Conservation (phyloP, 352 stramenopile species). For the Phytophthora syringae region DNA sequence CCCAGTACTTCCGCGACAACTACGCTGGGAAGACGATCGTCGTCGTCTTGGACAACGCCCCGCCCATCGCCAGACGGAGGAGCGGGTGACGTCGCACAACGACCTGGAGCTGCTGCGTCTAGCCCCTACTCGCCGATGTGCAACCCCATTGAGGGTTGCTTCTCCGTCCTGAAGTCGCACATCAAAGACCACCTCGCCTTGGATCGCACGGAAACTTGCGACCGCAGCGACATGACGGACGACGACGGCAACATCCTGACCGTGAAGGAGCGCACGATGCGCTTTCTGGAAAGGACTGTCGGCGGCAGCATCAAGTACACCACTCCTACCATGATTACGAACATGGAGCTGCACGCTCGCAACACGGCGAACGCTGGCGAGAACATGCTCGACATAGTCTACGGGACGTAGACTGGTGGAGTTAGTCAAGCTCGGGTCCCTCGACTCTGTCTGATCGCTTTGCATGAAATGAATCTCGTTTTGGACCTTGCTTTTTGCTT, state of each 20-base stretch:
- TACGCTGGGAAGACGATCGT: constrained; percentile 3
- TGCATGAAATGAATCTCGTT: neutral
- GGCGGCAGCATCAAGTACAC: neutral
- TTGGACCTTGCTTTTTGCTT: neutral
- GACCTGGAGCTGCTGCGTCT: neutral
- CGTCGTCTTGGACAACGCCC: constrained; percentile 1
- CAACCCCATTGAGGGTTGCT: neutral
- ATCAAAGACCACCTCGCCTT: neutral
- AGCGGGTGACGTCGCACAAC: neutral
- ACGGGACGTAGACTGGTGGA: neutral
- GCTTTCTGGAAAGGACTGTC: neutral
- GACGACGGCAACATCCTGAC: neutral
- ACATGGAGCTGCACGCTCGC: neutral
- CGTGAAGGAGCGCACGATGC: neutral
- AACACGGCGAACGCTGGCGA: neutral
- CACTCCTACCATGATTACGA: neutral
- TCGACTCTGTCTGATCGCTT: neutral
- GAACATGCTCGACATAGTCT: neutral
- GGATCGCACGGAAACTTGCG: neutral
- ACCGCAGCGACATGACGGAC: neutral
- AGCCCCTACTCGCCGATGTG: neutral
- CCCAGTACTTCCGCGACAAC: neutral
- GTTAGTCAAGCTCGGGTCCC: neutral
- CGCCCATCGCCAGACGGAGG: neutral
- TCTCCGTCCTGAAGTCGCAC: neutral